Percentiles rank a stretch among this genome's conserved stretches.
Conservation (phyloP, 345 rosid genomes). For the Dipteronia dyeriana region DNA sequence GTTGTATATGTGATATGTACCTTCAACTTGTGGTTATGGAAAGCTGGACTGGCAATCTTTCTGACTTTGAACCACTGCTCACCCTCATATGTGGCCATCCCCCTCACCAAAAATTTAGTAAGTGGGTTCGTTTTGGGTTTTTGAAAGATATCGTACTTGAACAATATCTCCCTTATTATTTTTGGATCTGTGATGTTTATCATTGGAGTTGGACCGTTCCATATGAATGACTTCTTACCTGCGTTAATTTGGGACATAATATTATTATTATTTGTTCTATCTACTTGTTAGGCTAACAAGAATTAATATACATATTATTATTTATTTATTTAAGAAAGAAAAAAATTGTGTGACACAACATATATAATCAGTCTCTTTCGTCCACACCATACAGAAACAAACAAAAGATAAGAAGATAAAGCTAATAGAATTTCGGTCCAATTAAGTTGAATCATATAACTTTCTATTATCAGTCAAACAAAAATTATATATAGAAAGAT, state of each 20-base stretch:
- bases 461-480: too few relatives aligned
- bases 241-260: not conserved
- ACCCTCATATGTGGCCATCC: slow-evolving; percentile 41
- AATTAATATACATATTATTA: too few relatives aligned
- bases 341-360: too few relatives aligned
- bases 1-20: slow-evolving; percentile 20
- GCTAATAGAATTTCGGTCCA: too few relatives aligned
- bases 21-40: slow-evolving; percentile 62
- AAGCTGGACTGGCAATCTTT: slow-evolving; percentile 56
- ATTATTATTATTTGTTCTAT: too few relatives aligned
- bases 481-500: too few relatives aligned
- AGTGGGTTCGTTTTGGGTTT: slow-evolving; percentile 37
- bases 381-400: too few relatives aligned
- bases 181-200: slow-evolving; percentile 46
- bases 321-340: too few relatives aligned
- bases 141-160: slow-evolving; percentile 36
- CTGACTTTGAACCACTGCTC: slow-evolving; percentile 57
- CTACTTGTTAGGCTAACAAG: too few relatives aligned
- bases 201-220: slow-evolving; percentile 52
- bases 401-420: too few relatives aligned
- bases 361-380: too few relatives aligned
- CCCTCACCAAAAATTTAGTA: slow-evolving; percentile 28
- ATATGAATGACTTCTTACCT: slow-evolving; percentile 47
- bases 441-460: too few relatives aligned
- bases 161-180: slow-evolving; percentile 45